Evolutionary conservation across 306 rosid genomes (phyloP), one percentile per base, ranked within the genome.

Genomic region (Prunus mongolica): DNA sequence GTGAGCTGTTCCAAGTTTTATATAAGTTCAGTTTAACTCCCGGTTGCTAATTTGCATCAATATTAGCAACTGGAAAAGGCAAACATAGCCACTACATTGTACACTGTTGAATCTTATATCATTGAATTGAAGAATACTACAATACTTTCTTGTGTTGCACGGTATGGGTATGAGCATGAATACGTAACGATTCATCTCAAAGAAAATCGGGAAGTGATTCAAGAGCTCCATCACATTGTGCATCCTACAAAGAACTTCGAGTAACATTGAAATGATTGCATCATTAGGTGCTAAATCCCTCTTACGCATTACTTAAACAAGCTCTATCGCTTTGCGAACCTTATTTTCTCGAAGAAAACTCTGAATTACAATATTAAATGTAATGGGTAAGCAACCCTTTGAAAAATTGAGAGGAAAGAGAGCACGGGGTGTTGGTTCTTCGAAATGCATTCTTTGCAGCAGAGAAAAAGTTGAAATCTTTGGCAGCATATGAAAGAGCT

Each of bases 151-250:
- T n/a, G 2, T 55, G 27, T 20, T 55, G n/a, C 61, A n/a, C 19
- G 24, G 27, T 3, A 55, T 9, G n/a, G 24, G 27, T 3, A 55
- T 9, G n/a, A 19, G 61, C 13, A 8, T n/a, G 27, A 22, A n/a
- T 55, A 19, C 14, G 2, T 2, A 20, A n/a, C 27, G n/a, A 55
- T 55, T 55, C 27, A 13, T 62, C 19, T 62, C 2, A 4, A 27
- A 62, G n/a, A 30, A 62, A 16, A 65, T 65, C n/a, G 2, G 75
- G 50, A 32, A 71, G 75, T 71, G 75, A 54, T 30, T 52, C 41
- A n/a, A 54, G 62, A n/a, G 50, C 22, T 49, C 14, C 56, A 49
- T 18, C n/a, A 15, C 10, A 24, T 20, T 11, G 75, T 50, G 58
- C 55, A 28, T 52, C 62, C 19, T 28, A 8, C 74, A 49, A 16